Evolutionary conservation across 2,329 filamentous ascomycete species (phyloP).

Genomic region (Colletotrichum sublineola): DNA sequence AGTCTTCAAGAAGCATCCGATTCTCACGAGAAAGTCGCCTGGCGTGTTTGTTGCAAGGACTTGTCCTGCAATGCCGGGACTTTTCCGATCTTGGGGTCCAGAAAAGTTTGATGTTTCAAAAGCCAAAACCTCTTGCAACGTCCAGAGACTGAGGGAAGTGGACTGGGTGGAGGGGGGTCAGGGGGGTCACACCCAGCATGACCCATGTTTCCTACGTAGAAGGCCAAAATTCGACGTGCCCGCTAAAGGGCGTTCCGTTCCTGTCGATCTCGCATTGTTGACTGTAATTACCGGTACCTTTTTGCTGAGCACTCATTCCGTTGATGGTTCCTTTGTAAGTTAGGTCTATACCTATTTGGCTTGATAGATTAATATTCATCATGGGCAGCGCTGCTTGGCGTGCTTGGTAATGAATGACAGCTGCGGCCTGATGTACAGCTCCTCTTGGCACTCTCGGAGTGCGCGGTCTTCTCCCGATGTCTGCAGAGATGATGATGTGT

Average conservation of each 20-base stretch:
- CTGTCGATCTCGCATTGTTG: background rate
- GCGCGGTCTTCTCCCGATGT: too few species aligned
- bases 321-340: background rate
- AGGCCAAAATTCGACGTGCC: background rate
- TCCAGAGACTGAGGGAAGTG: background rate
- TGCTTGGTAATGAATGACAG: too few species aligned
- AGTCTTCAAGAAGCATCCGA: too few species aligned
- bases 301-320: background rate
- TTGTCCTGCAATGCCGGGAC: background rate
- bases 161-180: background rate
- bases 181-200: background rate
- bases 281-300: background rate
- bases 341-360: background rate
- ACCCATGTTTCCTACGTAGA: background rate
- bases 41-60: slow-evolving; percentile 1
- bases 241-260: background rate
- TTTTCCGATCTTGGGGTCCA: background rate
- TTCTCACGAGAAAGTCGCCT: background rate
- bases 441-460: too few species aligned
- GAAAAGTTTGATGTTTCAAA: slow-evolving; percentile 33
- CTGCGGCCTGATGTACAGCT: too few species aligned
- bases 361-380: background rate
- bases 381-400: too few species aligned
- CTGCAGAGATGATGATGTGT: too few species aligned
- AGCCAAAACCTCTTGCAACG: slow-evolving; percentile 6